phyloP scores from a whole-genome alignment of 495 filamentous ascomycete species.

The Lasiosphaeria hispida region DNA sequence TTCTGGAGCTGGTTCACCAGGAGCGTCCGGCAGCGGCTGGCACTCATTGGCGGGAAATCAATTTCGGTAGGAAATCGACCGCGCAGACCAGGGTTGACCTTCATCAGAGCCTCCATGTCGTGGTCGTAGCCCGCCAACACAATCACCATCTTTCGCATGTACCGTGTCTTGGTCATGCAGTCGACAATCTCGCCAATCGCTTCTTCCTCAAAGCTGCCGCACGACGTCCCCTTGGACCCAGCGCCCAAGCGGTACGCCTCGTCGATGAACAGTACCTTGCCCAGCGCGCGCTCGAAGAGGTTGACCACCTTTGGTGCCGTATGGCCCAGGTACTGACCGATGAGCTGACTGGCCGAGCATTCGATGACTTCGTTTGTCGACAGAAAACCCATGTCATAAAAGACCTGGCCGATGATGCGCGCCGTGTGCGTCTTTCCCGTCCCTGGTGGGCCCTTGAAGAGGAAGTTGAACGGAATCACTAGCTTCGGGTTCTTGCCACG shows the following conservation, averaged over 20 bases:
- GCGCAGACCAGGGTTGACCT: conserved; percentile 56
- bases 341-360: conserved; percentile 58
- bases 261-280: conserved; percentile 65
- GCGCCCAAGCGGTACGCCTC: conserved; percentile 63
- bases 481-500: conserved; percentile 57
- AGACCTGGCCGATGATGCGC: conserved; percentile 67
- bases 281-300: conserved; percentile 57
- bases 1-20: conserved; percentile 9
- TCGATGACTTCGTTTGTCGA: conserved; percentile 54
- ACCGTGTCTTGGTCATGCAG: conserved; percentile 62
- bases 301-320: conserved; percentile 61
- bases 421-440: conserved; percentile 77
- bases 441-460: conserved; percentile 48
- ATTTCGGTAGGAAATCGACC: conserved; percentile 60
- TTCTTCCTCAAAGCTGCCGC: conserved; percentile 57
- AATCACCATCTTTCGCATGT: conserved; percentile 61
- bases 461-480: conserved; percentile 41
- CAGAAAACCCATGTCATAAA: conserved; percentile 68
- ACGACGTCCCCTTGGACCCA: conserved; percentile 23
- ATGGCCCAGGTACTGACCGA: conserved; percentile 61
- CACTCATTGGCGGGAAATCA: conserved; percentile 44
- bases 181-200: conserved; percentile 74
- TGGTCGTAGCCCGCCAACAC: conserved; percentile 73
- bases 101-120: conserved; percentile 70
- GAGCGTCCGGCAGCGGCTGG: conserved; percentile 35